Conservation (phyloP, 2,329 filamentous ascomycete genomes). For the Trichoderma koningii region DNA sequence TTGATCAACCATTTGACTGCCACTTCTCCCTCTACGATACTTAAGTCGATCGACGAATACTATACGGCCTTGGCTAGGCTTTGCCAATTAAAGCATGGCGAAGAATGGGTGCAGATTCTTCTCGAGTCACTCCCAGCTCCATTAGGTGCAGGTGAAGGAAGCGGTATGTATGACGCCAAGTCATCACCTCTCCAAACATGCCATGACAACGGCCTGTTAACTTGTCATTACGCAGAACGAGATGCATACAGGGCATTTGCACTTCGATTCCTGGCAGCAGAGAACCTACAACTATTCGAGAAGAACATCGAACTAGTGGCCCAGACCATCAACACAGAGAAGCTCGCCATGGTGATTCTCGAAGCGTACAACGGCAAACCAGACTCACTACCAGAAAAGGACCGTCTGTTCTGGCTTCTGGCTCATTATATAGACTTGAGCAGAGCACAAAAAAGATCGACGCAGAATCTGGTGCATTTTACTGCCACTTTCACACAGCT, state of each 20-base stretch:
- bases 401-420: slow-evolving; percentile 63
- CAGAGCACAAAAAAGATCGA: slow-evolving; percentile 41
- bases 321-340: slow-evolving; percentile 42
- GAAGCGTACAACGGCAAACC: slow-evolving; percentile 29
- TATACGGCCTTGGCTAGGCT: slow-evolving; percentile 46
- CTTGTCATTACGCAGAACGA: slow-evolving; percentile 1
- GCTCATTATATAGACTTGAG: slow-evolving; percentile 66
- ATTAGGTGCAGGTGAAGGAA: slow-evolving; percentile 30
- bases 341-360: slow-evolving; percentile 45
- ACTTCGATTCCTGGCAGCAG: slow-evolving; percentile 43
- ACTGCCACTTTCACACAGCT: slow-evolving; percentile 57
- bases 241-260: slow-evolving; percentile 43
- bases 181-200: not conserved
- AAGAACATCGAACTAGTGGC: slow-evolving; percentile 43
- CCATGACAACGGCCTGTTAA: not conserved
- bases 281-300: slow-evolving; percentile 47
- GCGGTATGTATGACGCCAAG: slow-evolving; percentile 29
- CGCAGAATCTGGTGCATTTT: slow-evolving; percentile 47
- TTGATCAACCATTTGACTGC: slow-evolving; percentile 39
- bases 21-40: slow-evolving; percentile 32
- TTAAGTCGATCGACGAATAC: slow-evolving; percentile 40
- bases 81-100: slow-evolving; percentile 36
- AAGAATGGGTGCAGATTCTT: slow-evolving; percentile 33
- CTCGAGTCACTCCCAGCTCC: slow-evolving; percentile 38
- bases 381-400: slow-evolving; percentile 36